Conservation (phyloP, 768 basidiomycete species). For the Trametes sanguinea region DNA sequence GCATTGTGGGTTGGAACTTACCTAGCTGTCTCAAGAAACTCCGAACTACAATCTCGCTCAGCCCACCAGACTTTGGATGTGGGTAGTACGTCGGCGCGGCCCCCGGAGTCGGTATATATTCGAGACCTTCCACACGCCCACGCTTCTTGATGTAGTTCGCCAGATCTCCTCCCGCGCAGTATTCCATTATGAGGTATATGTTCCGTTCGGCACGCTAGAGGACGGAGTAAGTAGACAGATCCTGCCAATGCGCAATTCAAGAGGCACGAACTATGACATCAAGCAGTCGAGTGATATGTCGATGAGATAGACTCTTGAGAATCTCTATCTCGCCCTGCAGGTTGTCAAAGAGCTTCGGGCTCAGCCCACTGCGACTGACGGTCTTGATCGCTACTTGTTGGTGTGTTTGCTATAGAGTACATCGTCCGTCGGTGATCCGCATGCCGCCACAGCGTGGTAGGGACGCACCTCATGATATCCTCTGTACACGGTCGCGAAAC, state of each 20-base stretch:
- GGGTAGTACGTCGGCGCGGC: conserved; percentile 82
- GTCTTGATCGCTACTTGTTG: conserved; percentile 92
- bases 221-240: not conserved
- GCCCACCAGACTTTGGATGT: conserved; percentile 87
- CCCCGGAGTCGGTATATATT: conserved; percentile 72
- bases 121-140: conserved; percentile 87
- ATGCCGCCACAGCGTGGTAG: not conserved
- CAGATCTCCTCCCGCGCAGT: conserved; percentile 93
- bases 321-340: conserved; percentile 98
- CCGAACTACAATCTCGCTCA: conserved; percentile 87
- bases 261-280: conserved; percentile 80
- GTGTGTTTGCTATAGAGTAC: conserved; percentile 61
- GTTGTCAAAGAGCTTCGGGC: conserved; percentile 92
- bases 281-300: conserved; percentile 89
- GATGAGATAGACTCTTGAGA: conserved; percentile 88
- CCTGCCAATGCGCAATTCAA: not conserved
- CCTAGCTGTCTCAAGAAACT: conserved; percentile 92
- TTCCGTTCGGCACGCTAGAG: conserved; percentile 69
- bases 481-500: conserved; percentile 95
- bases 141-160: conserved; percentile 97
- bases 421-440: not conserved
- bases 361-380: conserved; percentile 84
- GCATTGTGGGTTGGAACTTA: conserved; percentile 33
- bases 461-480: conserved; percentile 78
- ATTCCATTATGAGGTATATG: conserved; percentile 97